Conservation (phyloP, 75 land plant genomes). For the Picea sitchensis region DNA sequence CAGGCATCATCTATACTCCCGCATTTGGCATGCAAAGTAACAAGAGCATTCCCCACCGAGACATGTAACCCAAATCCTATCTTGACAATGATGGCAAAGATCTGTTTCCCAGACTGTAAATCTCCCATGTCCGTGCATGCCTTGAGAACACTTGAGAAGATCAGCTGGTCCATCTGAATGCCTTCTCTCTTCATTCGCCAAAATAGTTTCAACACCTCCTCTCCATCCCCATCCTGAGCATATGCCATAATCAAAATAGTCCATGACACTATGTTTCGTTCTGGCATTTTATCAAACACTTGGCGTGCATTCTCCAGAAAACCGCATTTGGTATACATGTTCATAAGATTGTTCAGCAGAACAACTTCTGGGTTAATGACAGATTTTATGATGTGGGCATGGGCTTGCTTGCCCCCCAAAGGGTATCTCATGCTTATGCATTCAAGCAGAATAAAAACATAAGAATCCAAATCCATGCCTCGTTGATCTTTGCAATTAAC, state of each 20-base stretch:
- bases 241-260: slow-evolving; percentile 52
- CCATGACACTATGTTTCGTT: slow-evolving; percentile 54
- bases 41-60: slow-evolving; percentile 54
- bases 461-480: too few species aligned
- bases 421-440: slow-evolving; percentile 19
- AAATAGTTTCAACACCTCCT: slow-evolving; percentile 39
- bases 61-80: slow-evolving; percentile 26
- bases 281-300: slow-evolving; percentile 42
- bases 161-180: slow-evolving; percentile 23
- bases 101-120: slow-evolving; percentile 33
- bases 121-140: slow-evolving; percentile 45
- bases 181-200: slow-evolving; percentile 40
- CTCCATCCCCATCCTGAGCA: slow-evolving; percentile 24
- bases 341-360: slow-evolving; percentile 47
- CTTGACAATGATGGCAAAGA: slow-evolving; percentile 47
- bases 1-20: slow-evolving; percentile 35
- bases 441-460: slow-evolving; percentile 10
- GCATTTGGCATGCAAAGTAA: slow-evolving; percentile 64
- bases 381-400: slow-evolving; percentile 19
- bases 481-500: too few species aligned
- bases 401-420: slow-evolving; percentile 25
- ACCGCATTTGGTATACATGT: slow-evolving; percentile 53
- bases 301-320: slow-evolving; percentile 23
- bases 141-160: slow-evolving; percentile 50
- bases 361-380: slow-evolving; percentile 23